Evolutionary conservation across 495 filamentous ascomycete genomes (phyloP).

Genomic region (Penicillium salamii): DNA sequence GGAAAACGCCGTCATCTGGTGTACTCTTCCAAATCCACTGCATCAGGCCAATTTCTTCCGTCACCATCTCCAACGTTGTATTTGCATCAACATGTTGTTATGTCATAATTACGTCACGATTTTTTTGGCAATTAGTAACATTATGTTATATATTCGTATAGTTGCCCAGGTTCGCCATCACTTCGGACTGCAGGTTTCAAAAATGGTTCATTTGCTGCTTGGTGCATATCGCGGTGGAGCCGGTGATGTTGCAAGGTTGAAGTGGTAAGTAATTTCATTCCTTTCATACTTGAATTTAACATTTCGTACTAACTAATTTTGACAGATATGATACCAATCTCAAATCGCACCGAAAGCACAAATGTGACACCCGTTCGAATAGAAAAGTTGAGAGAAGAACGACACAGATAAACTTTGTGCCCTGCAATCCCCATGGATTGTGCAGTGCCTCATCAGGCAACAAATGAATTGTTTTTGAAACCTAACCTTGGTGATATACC

Average conservation of each 20-base stretch:
- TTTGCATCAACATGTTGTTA: background rate
- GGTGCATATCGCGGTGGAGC: background rate
- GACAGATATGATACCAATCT: background rate
- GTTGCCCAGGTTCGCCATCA: background rate
- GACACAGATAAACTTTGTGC: background rate
- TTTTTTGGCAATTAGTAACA: background rate
- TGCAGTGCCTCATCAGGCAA: background rate
- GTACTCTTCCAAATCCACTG: background rate
- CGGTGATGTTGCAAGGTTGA: background rate
- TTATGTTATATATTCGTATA: background rate
- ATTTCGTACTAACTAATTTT: background rate
- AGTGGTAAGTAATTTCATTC: background rate
- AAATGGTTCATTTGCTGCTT: background rate
- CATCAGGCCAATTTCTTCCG: background rate
- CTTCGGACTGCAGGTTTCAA: background rate
- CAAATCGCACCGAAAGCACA: background rate
- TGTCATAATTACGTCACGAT: background rate
- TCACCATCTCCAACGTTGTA: background rate
- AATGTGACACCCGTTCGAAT: background rate
- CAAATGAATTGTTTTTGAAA: slow-evolving; percentile 14
- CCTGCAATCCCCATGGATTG: background rate
- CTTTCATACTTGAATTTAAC: background rate
- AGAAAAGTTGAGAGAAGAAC: background rate
- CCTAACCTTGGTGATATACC: slow-evolving; percentile 1
- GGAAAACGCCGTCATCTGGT: background rate